phyloP scores from a whole-genome alignment of 75 land plant species.

The Azolla pinnata region DNA sequence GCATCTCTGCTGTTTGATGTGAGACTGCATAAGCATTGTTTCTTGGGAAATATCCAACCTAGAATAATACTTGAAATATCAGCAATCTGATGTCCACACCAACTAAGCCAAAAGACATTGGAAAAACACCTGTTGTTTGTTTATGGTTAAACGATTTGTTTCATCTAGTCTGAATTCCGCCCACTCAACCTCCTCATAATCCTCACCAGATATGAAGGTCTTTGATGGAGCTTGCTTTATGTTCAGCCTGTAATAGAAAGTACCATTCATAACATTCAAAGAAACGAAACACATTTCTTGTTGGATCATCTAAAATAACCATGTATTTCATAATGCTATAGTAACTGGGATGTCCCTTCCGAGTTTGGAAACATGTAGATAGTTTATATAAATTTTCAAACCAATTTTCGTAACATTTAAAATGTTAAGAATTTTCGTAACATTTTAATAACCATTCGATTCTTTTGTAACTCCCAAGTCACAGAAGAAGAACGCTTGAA shows the following conservation, averaged over 20 bases:
- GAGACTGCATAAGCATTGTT: slow-evolving; percentile 74
- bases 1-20: slow-evolving; percentile 90
- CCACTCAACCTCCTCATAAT: slow-evolving; percentile 66
- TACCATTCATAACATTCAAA: neutral
- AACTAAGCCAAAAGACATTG: neutral
- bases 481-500: too few relatives aligned
- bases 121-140: slow-evolving; percentile 68
- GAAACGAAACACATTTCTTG: neutral
- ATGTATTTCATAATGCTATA: too few relatives aligned
- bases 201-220: slow-evolving; percentile 34
- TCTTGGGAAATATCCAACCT: slow-evolving; percentile 86
- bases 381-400: too few relatives aligned
- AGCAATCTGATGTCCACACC: neutral
- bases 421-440: too few relatives aligned
- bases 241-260: slow-evolving; percentile 40
- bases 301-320: too few relatives aligned
- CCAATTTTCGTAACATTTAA: too few relatives aligned
- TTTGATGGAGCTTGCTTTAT: slow-evolving; percentile 63
- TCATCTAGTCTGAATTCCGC: slow-evolving; percentile 81
- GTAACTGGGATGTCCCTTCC: too few relatives aligned
- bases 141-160: slow-evolving; percentile 76
- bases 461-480: too few relatives aligned
- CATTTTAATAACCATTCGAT: too few relatives aligned
- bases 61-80: slow-evolving; percentile 10
- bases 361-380: too few relatives aligned